A percentile compares a stretch with the other conserved stretches of the same genome.
Evolutionary conservation across 2,329 filamentous ascomycete genomes (phyloP).

Genomic region (Diaporthe vexans): DNA sequence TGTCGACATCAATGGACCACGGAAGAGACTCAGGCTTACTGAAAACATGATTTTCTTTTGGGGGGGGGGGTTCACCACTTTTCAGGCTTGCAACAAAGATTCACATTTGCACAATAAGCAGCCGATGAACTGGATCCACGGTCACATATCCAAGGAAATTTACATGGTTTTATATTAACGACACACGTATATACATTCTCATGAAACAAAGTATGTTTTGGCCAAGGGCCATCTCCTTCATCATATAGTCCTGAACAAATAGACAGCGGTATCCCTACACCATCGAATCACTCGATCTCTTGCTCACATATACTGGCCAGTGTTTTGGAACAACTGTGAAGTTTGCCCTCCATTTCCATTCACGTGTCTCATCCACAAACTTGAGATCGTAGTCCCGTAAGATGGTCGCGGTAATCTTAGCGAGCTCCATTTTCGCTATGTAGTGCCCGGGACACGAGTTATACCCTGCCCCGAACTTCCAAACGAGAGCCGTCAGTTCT

Average conservation of each 20-base stretch:
- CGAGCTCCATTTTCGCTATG: conserved; percentile 19
- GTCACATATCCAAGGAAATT: not conserved
- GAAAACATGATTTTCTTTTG: not conserved
- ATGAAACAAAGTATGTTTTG: not conserved
- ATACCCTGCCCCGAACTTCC: conserved; percentile 30
- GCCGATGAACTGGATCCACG: not conserved
- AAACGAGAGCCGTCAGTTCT: not conserved
- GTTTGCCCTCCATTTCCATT: conserved; percentile 48
- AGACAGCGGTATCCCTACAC: not conserved
- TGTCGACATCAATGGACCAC: not conserved
- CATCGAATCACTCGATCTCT: not conserved
- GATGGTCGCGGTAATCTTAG: conserved; percentile 23
- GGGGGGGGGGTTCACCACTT: not conserved
- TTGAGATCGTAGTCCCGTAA: conserved; percentile 40
- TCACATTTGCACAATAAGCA: not conserved
- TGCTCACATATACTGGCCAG: conserved; percentile 45
- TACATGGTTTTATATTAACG: not conserved
- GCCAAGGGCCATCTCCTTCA: not conserved
- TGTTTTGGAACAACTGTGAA: conserved; percentile 45
- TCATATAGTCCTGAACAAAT: too few species aligned
- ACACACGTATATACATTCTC: not conserved
- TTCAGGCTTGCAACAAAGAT: not conserved
- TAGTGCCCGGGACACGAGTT: conserved; percentile 28
- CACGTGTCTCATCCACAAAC: conserved; percentile 43
- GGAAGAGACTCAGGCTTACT: not conserved